A percentile compares a stretch with the other conserved stretches of the same genome.
phyloP scores from a whole-genome alignment of 73 alveolate species.

The Durusdinium trenchii region DNA sequence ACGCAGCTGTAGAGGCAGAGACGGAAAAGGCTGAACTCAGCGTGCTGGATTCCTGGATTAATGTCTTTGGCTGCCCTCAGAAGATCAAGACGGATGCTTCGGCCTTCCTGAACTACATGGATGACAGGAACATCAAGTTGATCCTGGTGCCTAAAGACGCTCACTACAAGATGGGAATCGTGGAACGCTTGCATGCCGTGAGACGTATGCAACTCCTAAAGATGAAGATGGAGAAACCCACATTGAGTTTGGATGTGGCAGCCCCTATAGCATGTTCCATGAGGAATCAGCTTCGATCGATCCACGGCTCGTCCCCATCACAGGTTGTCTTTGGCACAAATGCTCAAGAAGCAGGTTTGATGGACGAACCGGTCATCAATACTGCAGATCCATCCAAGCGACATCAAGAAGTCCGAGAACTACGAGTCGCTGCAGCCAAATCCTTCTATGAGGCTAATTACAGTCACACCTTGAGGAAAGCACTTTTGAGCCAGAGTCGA shows the following conservation, averaged over 20 bases:
- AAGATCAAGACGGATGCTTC: not conserved
- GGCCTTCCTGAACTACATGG: not conserved
- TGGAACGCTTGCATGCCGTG: slow-evolving; percentile 9
- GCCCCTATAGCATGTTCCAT: not conserved
- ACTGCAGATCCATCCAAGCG: not conserved
- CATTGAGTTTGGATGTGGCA: not conserved
- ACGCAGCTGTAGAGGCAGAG: not conserved
- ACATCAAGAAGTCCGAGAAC: too few relatives aligned
- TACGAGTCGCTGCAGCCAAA: not conserved
- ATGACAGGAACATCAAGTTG: not conserved
- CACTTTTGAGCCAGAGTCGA: not conserved
- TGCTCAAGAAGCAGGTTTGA: not conserved
- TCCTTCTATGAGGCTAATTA: not conserved
- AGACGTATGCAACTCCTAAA: not conserved
- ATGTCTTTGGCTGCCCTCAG: not conserved
- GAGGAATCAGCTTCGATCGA: slow-evolving; percentile 8
- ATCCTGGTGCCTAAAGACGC: slow-evolving; percentile 2
- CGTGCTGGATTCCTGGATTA: not conserved
- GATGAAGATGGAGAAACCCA: not conserved
- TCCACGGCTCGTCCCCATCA: slow-evolving; percentile 38
- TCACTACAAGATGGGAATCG: not conserved
- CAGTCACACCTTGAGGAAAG: not conserved
- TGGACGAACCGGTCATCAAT: not conserved
- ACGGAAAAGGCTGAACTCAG: not conserved
- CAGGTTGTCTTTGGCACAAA: not conserved